phyloP scores from a whole-genome alignment of 2,329 filamentous ascomycete species.

The Plenodomus lindquistii region DNA sequence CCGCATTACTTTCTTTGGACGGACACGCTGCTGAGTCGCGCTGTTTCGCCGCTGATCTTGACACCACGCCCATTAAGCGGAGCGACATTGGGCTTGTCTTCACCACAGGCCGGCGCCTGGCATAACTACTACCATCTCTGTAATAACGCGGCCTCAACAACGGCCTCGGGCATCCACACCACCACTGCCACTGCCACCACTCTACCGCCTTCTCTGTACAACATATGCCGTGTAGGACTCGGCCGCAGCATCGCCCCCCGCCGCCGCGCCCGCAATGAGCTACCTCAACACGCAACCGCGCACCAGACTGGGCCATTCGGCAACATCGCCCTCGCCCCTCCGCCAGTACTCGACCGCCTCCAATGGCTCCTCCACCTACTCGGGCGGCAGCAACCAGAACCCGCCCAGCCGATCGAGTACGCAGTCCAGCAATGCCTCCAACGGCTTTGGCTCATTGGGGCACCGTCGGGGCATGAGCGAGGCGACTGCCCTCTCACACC shows the following conservation, averaged over 20 bases:
- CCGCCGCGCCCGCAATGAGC: conserved; percentile 40
- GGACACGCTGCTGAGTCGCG: conserved; percentile 21
- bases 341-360: conserved; percentile 73
- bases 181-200: conserved; percentile 14
- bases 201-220: conserved; percentile 19
- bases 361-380: conserved; percentile 71
- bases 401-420: conserved; percentile 69
- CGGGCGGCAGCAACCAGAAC: conserved; percentile 47
- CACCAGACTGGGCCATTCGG: conserved; percentile 45
- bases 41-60: conserved; percentile 27
- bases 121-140: conserved; percentile 17
- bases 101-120: conserved; percentile 32
- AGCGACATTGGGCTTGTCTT: conserved; percentile 15
- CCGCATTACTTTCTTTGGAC: conserved; percentile 38
- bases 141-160: conserved; percentile 34
- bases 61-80: conserved; percentile 12
- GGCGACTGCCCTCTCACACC: conserved; percentile 59
- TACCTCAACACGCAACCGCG: conserved; percentile 42
- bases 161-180: conserved; percentile 30
- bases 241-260: conserved; percentile 12
- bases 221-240: conserved; percentile 32
- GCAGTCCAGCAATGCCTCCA: conserved; percentile 72
- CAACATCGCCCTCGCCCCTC: conserved; percentile 50
- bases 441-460: conserved; percentile 50
- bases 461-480: conserved; percentile 81